phyloP scores from a whole-genome alignment of 108 stramenopile species.

The Skeletonema potamos region DNA sequence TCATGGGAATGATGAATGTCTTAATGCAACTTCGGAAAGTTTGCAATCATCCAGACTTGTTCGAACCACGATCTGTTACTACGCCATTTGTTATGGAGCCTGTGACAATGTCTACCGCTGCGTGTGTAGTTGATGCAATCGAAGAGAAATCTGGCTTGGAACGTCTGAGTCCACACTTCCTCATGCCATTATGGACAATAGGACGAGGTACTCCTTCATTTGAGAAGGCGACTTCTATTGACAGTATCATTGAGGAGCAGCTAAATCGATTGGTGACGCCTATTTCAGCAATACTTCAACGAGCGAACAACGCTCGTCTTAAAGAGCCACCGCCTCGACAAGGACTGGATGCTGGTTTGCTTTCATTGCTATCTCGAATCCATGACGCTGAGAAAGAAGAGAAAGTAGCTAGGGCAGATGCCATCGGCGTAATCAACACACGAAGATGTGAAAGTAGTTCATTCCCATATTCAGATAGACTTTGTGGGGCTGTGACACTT shows the following conservation, averaged over 20 bases:
- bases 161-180: slow-evolving; percentile 38
- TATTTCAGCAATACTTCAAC: slow-evolving; percentile 24
- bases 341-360: slow-evolving; percentile 37
- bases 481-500: slow-evolving; percentile 37
- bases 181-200: slow-evolving; percentile 64
- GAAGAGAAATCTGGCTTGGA: slow-evolving; percentile 40
- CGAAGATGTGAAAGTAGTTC: slow-evolving; percentile 51
- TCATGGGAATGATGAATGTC: slow-evolving; percentile 99
- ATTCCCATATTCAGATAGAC: slow-evolving; percentile 53
- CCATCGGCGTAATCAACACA: slow-evolving; percentile 50
- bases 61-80: slow-evolving; percentile 92
- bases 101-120: slow-evolving; percentile 50
- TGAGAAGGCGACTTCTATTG: slow-evolving; percentile 39
- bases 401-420: slow-evolving; percentile 27
- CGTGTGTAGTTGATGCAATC: slow-evolving; percentile 45
- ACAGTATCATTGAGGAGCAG: slow-evolving; percentile 44
- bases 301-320: slow-evolving; percentile 5
- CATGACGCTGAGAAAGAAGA: slow-evolving; percentile 25
- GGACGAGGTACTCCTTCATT: slow-evolving; percentile 54
- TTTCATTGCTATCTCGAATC: slow-evolving; percentile 43
- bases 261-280: slow-evolving; percentile 30
- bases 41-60: slow-evolving; percentile 99
- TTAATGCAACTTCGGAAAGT: slow-evolving; percentile 99
- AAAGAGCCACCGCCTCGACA: slow-evolving; percentile 26
- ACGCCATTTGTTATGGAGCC: slow-evolving; percentile 88